Conservation (phyloP, 768 basidiomycete species). For the Tylopilus cervinicoccineus region DNA sequence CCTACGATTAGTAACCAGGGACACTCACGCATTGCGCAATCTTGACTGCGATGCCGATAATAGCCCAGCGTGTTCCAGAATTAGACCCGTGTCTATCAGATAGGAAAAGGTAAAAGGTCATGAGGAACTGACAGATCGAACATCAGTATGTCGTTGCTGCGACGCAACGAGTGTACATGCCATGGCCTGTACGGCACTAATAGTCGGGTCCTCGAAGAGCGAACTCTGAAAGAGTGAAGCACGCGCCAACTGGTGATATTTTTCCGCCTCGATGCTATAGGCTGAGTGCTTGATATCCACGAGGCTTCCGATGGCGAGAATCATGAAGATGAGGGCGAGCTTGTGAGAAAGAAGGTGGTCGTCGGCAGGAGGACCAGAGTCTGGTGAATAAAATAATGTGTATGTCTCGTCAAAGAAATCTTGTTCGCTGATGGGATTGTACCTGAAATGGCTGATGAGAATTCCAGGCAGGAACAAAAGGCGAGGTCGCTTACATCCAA, state of each 20-base stretch:
- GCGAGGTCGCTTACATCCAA: constrained; percentile 55
- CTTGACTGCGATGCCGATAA: constrained; percentile 68
- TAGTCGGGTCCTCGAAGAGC: constrained; percentile 64
- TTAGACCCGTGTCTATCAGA: constrained; percentile 64
- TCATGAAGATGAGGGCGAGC: constrained; percentile 60
- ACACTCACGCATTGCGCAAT: constrained; percentile 63
- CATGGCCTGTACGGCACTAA: constrained; percentile 63
- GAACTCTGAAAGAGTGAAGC: constrained; percentile 61
- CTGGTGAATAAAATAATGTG: constrained; percentile 50
- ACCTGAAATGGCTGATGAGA: constrained; percentile 39
- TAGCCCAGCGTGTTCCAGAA: constrained; percentile 62
- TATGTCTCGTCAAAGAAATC: constrained; percentile 61
- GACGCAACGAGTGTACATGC: constrained; percentile 34
- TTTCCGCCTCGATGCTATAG: constrained; percentile 65
- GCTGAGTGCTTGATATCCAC: constrained; percentile 54
- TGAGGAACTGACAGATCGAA: constrained; percentile 47
- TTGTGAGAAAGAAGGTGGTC: constrained; percentile 56
- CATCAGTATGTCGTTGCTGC: constrained; percentile 29
- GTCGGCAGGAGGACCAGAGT: constrained; percentile 40
- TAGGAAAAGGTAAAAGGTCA: constrained; percentile 68
- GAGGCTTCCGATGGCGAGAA: constrained; percentile 62
- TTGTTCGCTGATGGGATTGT: constrained; percentile 59
- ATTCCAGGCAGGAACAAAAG: not conserved
- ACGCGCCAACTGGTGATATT: constrained; percentile 63
- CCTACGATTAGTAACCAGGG: constrained; percentile 8